phyloP scores from a whole-genome alignment of 257 asterid genomes.

The Phtheirospermum japonicum region DNA sequence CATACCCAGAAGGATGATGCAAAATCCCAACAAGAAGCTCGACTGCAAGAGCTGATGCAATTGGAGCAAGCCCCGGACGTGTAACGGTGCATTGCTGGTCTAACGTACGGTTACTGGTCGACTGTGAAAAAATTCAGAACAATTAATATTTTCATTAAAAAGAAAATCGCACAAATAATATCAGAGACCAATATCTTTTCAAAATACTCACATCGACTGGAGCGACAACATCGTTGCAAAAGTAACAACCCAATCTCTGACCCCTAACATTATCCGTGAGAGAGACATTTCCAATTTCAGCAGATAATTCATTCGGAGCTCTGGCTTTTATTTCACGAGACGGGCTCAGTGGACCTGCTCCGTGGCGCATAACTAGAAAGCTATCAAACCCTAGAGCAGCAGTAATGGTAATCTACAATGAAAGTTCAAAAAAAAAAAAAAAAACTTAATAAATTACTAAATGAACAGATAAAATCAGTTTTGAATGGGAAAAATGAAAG shows the following conservation, averaged over 20 bases:
- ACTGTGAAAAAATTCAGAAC: conserved; percentile 44
- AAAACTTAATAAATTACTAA: conserved; percentile 17
- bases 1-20: conserved; percentile 88
- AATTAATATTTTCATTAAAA: conserved; percentile 12
- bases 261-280: conserved; percentile 30
- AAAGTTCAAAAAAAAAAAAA: conserved; percentile 22
- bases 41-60: conserved; percentile 95
- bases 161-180: not conserved
- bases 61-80: conserved; percentile 98
- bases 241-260: conserved; percentile 89
- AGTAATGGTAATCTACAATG: conserved; percentile 65
- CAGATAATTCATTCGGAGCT: conserved; percentile 33
- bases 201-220: conserved; percentile 75
- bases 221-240: conserved; percentile 94
- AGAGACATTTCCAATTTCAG: conserved; percentile 40
- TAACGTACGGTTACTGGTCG: conserved; percentile 85
- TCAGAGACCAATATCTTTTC: not conserved
- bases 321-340: conserved; percentile 36
- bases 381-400: conserved; percentile 97
- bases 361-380: conserved; percentile 98
- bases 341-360: conserved; percentile 65
- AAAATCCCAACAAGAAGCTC: conserved; percentile 83
- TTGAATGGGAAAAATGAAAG: not conserved
- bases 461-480: conserved; percentile 12
- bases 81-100: conserved; percentile 99